A percentile compares a stretch with the other conserved stretches of the same genome.
Conservation (phyloP, 1,284 basidiomycete species). For the Hemileccinum hortonii region DNA sequence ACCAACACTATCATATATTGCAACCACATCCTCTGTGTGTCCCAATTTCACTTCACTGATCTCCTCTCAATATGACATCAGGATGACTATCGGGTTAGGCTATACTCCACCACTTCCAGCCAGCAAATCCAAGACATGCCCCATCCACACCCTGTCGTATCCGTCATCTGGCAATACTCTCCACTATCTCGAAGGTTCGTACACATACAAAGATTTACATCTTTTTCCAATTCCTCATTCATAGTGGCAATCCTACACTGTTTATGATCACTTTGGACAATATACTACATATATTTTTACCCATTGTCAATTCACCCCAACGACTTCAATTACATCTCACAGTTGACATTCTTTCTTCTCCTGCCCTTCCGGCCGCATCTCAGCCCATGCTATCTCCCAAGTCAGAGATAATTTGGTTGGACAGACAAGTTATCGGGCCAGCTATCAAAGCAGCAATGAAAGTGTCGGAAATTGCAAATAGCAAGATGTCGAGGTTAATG, state of each 20-base stretch:
- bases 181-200: slow-evolving; percentile 64
- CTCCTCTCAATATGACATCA: slow-evolving; percentile 30
- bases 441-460: slow-evolving; percentile 44
- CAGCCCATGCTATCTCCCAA: slow-evolving; percentile 27
- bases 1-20: slow-evolving; percentile 74
- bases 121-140: slow-evolving; percentile 61
- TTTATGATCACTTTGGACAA: slow-evolving; percentile 79
- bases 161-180: slow-evolving; percentile 68
- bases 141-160: slow-evolving; percentile 64
- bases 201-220: not conserved
- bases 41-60: slow-evolving; percentile 6
- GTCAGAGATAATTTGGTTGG: slow-evolving; percentile 64
- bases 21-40: slow-evolving; percentile 57
- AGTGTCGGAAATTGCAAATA: slow-evolving; percentile 28
- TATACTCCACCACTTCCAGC: slow-evolving; percentile 73
- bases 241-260: slow-evolving; percentile 71
- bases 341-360: slow-evolving; percentile 60
- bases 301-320: slow-evolving; percentile 83
- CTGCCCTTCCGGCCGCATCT: slow-evolving; percentile 34
- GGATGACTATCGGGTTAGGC: slow-evolving; percentile 57
- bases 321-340: slow-evolving; percentile 82
- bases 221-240: slow-evolving; percentile 12
- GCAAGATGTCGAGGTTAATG: slow-evolving; percentile 48
- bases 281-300: slow-evolving; percentile 79
- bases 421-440: slow-evolving; percentile 54